Conservation (phyloP, 371 early-diverging fungal species). For the Mucor velutinosus region DNA sequence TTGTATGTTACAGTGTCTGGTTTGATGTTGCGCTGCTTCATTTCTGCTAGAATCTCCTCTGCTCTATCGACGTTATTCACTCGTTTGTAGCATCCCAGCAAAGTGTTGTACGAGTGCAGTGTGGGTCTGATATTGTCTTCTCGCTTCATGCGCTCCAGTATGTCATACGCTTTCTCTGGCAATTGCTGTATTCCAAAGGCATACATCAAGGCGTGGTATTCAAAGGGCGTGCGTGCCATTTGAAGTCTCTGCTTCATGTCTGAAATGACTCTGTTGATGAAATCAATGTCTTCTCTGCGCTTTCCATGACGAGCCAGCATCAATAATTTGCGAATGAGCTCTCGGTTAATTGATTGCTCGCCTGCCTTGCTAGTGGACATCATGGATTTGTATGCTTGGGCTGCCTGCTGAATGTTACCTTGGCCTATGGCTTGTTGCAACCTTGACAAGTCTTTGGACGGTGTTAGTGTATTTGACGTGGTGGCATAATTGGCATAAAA, state of each 20-base stretch:
- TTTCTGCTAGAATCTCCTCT: constrained; percentile 35
- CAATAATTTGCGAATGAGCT: constrained; percentile 21
- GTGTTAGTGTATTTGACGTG: background rate
- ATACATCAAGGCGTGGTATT: constrained; percentile 46
- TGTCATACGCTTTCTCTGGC: constrained; percentile 23
- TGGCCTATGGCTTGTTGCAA: constrained; percentile 7
- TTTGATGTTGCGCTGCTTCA: constrained; percentile 27
- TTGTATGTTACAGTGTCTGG: constrained; percentile 55
- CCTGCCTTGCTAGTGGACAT: background rate
- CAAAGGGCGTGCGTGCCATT: constrained; percentile 24
- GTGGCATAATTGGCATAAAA: background rate
- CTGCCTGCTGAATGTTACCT: constrained; percentile 10
- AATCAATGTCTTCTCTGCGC: constrained; percentile 24
- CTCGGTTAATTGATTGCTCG: constrained; percentile 14
- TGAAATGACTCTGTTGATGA: constrained; percentile 20
- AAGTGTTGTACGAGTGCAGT: constrained; percentile 50
- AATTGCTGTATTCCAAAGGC: constrained; percentile 36
- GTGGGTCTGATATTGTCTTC: constrained; percentile 23
- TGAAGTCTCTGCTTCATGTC: constrained; percentile 24
- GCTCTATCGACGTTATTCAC: constrained; percentile 38
- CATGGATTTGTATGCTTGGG: constrained; percentile 6
- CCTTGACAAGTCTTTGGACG: background rate
- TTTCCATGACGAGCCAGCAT: constrained; percentile 25
- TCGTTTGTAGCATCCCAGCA: constrained; percentile 54
- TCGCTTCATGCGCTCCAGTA: constrained; percentile 36